Evolutionary conservation across 2,329 filamentous ascomycete species (phyloP).

Genomic region (Pestalotiopsis sp.): DNA sequence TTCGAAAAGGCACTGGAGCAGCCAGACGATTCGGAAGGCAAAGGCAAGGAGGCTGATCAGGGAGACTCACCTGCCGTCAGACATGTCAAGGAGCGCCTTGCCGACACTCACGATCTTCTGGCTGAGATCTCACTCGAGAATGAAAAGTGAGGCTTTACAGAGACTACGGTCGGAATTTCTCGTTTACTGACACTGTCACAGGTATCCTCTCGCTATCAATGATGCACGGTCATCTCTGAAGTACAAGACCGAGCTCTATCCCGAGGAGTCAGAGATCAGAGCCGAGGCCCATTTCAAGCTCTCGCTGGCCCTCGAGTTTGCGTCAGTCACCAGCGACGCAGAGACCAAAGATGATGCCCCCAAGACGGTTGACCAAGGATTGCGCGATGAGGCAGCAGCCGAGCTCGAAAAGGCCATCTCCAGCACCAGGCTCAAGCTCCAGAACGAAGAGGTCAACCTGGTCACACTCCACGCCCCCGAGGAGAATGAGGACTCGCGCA

Average conservation of each 20-base stretch:
- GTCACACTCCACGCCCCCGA: slow-evolving; percentile 62
- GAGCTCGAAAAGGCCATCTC: slow-evolving; percentile 75
- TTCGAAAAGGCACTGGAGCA: slow-evolving; percentile 56
- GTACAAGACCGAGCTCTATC: slow-evolving; percentile 77
- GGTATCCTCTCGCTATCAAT: slow-evolving; percentile 80
- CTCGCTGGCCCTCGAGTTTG: slow-evolving; percentile 91
- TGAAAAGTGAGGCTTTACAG: slow-evolving; percentile 59
- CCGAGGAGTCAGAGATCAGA: slow-evolving; percentile 78
- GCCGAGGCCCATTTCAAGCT: slow-evolving; percentile 97
- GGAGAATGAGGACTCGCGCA: slow-evolving; percentile 63
- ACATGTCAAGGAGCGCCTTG: slow-evolving; percentile 80
- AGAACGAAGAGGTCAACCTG: slow-evolving; percentile 68
- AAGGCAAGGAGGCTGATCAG: slow-evolving; percentile 41
- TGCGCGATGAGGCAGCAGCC: slow-evolving; percentile 69
- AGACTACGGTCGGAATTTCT: neutral
- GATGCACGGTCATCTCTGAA: slow-evolving; percentile 78
- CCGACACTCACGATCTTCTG: slow-evolving; percentile 90
- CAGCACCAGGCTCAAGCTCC: slow-evolving; percentile 70
- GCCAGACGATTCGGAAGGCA: slow-evolving; percentile 37
- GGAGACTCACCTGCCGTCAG: slow-evolving; percentile 42
- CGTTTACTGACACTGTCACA: slow-evolving; percentile 30
- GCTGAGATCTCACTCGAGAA: slow-evolving; percentile 97
- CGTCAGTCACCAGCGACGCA: slow-evolving; percentile 68
- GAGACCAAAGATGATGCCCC: slow-evolving; percentile 42
- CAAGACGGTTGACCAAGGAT: slow-evolving; percentile 64